Conservation (phyloP, 2,329 filamentous ascomycete genomes). For the Claviceps sp. region DNA sequence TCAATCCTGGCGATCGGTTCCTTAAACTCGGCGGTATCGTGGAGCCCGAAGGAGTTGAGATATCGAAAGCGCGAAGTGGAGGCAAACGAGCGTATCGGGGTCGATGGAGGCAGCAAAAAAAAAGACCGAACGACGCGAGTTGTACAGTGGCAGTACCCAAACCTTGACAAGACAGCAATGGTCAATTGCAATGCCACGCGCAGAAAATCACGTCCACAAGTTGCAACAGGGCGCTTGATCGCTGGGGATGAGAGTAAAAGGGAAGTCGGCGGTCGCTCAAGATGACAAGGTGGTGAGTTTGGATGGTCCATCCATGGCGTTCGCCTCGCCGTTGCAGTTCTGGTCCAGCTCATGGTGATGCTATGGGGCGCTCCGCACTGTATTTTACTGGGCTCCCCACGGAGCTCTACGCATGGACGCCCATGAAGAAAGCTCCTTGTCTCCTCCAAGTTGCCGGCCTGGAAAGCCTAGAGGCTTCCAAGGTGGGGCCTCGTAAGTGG, state of each 20-base stretch:
- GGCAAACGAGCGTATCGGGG: slow-evolving; percentile 3
- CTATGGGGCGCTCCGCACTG: neutral
- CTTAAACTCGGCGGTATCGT: slow-evolving; percentile 10
- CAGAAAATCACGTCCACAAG: neutral
- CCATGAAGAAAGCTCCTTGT: neutral
- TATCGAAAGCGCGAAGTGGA: slow-evolving; percentile 1
- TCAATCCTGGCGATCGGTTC: neutral
- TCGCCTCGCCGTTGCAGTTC: neutral
- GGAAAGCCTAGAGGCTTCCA: neutral
- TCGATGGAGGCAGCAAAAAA: neutral
- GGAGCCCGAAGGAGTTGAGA: neutral
- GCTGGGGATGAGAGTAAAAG: neutral
- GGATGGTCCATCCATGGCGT: neutral
- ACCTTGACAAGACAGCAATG: neutral
- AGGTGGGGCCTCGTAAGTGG: neutral
- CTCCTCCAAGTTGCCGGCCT: neutral
- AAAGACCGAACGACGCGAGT: neutral
- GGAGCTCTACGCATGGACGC: neutral
- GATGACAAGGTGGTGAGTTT: neutral
- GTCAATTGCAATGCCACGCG: neutral
- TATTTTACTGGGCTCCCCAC: neutral
- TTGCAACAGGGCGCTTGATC: neutral
- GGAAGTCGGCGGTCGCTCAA: neutral
- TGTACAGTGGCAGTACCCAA: neutral
- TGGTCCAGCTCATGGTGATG: neutral